phyloP scores from a whole-genome alignment of 495 filamentous ascomycete species.

The Friedmanniomyces endolithicus region DNA sequence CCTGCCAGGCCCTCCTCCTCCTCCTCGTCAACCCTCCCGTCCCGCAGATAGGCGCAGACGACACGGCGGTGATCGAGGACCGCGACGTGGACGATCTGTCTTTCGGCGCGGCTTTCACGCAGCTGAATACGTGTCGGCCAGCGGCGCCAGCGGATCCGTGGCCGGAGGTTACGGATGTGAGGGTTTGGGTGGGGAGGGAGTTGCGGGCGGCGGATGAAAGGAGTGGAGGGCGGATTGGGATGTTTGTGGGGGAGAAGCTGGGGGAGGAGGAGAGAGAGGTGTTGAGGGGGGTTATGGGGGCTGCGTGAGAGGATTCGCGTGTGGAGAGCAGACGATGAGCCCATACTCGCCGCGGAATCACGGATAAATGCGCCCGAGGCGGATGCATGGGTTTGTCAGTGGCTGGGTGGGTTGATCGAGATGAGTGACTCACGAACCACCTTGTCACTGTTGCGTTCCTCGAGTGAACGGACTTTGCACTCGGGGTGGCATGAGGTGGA shows the following conservation, averaged over 20 bases:
- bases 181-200: constrained; percentile 64
- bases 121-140: constrained; percentile 74
- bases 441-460: too few species aligned
- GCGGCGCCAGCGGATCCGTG: constrained; percentile 51
- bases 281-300: constrained; percentile 44
- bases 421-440: too few species aligned
- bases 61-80: constrained; percentile 39
- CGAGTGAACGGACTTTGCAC: too few species aligned
- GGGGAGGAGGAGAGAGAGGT: constrained; percentile 42
- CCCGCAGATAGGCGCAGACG: constrained; percentile 35
- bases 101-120: constrained; percentile 87
- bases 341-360: too few species aligned
- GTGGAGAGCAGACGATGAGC: too few species aligned
- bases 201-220: constrained; percentile 49
- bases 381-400: too few species aligned
- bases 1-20: constrained; percentile 72
- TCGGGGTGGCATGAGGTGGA: too few species aligned
- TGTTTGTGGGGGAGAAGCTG: constrained; percentile 48
- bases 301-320: too few species aligned
- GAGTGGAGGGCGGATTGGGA: constrained; percentile 41
- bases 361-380: too few species aligned
- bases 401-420: neutral
- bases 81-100: constrained; percentile 69
- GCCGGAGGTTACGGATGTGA: constrained; percentile 69
- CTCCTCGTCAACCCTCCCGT: constrained; percentile 77